These are phyloP conservation scores for Curvularia sp. DNA, from an alignment of 2,329 filamentous ascomycete genomes.

Conservation along the genomic window DNA sequence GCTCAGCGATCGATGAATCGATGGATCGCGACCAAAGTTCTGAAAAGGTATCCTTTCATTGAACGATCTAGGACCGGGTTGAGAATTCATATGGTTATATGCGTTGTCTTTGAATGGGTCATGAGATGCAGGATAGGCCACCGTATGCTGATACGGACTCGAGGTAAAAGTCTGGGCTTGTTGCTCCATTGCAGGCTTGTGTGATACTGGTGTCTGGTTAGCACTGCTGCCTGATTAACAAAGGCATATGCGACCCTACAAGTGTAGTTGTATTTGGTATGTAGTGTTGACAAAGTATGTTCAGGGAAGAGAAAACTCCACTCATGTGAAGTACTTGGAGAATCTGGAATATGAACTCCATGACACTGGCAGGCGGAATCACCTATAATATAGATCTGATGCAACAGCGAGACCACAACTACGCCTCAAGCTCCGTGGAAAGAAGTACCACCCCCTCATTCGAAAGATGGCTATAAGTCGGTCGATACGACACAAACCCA, in stretches of 20 bases:
- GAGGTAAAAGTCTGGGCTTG: slow-evolving; percentile 16
- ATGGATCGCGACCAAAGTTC: slow-evolving; percentile 5
- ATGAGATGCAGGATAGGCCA: slow-evolving; percentile 9
- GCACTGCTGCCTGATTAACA: not conserved
- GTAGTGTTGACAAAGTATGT: too few relatives aligned
- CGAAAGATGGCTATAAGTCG: slow-evolving; percentile 24
- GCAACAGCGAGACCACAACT: slow-evolving; percentile 9
- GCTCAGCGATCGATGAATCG: slow-evolving; percentile 9
- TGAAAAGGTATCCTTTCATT: slow-evolving; percentile 11
- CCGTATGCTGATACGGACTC: slow-evolving; percentile 18
- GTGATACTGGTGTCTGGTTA: slow-evolving; percentile 7
- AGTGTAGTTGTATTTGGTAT: not conserved
- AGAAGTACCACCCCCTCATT: slow-evolving; percentile 1
- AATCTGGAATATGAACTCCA: slow-evolving; percentile 2
- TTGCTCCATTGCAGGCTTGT: slow-evolving; percentile 18
- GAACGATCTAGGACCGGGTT: slow-evolving; percentile 15
- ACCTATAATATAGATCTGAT: slow-evolving; percentile 20
- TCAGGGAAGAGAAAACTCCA: not conserved
- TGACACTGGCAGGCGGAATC: slow-evolving; percentile 2
- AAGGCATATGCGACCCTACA: not conserved
- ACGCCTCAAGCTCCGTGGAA: slow-evolving; percentile 12
- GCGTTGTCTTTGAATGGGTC: slow-evolving; percentile 5
- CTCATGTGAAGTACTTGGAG: not conserved
- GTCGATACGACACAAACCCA: slow-evolving; percentile 23
- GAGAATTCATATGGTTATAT: slow-evolving; percentile 8